Evolutionary conservation across 257 asterid genomes (phyloP).

Genomic region (Fraxinus excelsior): DNA sequence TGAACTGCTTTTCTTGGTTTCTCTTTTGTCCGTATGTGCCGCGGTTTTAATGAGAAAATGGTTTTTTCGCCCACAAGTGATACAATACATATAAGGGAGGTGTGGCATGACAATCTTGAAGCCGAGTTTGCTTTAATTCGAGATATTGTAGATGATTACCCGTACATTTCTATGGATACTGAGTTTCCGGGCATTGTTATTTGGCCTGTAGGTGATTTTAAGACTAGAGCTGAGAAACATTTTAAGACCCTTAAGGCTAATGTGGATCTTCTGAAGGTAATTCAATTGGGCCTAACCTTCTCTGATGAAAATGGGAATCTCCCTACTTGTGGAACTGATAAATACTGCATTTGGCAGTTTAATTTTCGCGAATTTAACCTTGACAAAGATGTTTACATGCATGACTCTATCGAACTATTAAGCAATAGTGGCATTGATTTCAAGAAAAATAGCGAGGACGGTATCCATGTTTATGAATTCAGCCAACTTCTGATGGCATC

Average conservation of each 20-base stretch:
- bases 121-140: constrained; percentile 39
- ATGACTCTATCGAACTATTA: constrained; percentile 41
- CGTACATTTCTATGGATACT: constrained; percentile 41
- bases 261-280: constrained; percentile 41
- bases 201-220: constrained; percentile 31
- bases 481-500: constrained; percentile 43
- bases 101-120: constrained; percentile 41
- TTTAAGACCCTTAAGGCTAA: constrained; percentile 36
- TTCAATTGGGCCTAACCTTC: constrained; percentile 43
- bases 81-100: constrained; percentile 39
- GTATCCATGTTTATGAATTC: constrained; percentile 35
- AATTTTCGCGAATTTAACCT: constrained; percentile 42
- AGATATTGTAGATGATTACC: constrained; percentile 38
- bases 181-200: constrained; percentile 42
- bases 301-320: constrained; percentile 42
- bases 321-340: constrained; percentile 44
- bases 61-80: constrained; percentile 23
- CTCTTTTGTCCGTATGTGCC: constrained; percentile 13
- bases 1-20: constrained; percentile 31
- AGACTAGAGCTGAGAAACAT: constrained; percentile 21
- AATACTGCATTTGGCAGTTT: constrained; percentile 43
- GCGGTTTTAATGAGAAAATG: constrained; percentile 28
- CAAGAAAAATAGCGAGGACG: constrained; percentile 31
- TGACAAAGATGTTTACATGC: constrained; percentile 34
- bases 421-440: constrained; percentile 36